Conservation (phyloP, 108 stramenopile genomes). For the Pseudonitzschia multiseries region DNA sequence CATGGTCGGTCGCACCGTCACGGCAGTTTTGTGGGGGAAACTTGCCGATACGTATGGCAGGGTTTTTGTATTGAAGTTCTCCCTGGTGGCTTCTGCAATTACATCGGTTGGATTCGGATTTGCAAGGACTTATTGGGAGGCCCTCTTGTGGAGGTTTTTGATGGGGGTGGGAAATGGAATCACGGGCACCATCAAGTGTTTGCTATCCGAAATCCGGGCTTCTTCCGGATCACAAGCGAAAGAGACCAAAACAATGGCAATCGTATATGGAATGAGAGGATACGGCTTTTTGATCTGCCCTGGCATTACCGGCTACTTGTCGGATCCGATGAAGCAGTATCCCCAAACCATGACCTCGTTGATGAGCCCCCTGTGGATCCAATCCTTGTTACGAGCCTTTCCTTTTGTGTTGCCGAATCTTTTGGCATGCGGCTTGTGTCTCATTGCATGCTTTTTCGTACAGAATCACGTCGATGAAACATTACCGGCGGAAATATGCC, state of each 20-base stretch:
- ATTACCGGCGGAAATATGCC: constrained; percentile 16
- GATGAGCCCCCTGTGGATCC: neutral
- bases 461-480: constrained; percentile 52
- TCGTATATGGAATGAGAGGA: neutral
- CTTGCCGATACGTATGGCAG: constrained; percentile 68
- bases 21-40: constrained; percentile 54
- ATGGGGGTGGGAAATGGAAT: constrained; percentile 13
- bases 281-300: constrained; percentile 52
- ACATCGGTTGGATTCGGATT: constrained; percentile 61
- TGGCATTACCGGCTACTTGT: constrained; percentile 53
- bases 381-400: constrained; percentile 21
- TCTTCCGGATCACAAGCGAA: neutral
- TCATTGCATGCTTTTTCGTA: constrained; percentile 32
- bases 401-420: constrained; percentile 69
- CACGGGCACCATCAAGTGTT: neutral
- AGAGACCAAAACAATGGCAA: constrained; percentile 15
- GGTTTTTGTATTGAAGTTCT: constrained; percentile 42
- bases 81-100: constrained; percentile 40
- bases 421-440: constrained; percentile 41
- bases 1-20: constrained; percentile 18
- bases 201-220: neutral
- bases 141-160: constrained; percentile 51
- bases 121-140: constrained; percentile 42
- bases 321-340: constrained; percentile 57
- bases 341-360: constrained; percentile 10